These are phyloP conservation scores for Gossypium herbaceum DNA, from an alignment of 345 rosid species.

Conservation along the genomic window DNA sequence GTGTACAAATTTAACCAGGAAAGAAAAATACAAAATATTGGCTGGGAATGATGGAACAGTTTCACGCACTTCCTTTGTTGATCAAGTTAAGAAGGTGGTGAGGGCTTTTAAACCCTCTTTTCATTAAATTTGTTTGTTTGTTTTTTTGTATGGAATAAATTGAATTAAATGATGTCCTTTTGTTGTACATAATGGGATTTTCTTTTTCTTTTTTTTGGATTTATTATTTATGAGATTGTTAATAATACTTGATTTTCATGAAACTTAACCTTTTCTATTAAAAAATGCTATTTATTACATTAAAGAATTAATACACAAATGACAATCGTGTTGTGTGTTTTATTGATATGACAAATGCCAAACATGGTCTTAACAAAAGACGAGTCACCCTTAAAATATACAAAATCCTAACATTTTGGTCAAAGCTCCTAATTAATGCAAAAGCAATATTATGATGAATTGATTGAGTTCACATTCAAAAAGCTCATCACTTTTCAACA, in stretches of 20 bases:
- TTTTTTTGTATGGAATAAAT: not conserved
- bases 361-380: not conserved
- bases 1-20: conserved; percentile 87
- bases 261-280: no score
- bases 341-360: no score
- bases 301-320: no score
- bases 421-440: no score
- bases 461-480: not conserved
- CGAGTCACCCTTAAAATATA: not conserved
- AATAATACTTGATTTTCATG: not conserved
- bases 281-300: no score
- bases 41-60: conserved; percentile 89
- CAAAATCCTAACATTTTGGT: no score
- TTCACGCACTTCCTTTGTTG: conserved; percentile 44
- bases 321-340: no score
- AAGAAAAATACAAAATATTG: conserved; percentile 72
- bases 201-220: not conserved
- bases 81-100: conserved; percentile 51
- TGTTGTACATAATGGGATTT: conserved; percentile 7
- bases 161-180: not conserved
- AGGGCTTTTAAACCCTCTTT: conserved; percentile 56
- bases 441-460: no score
- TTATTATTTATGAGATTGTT: conserved; percentile 9
- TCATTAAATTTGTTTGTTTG: conserved; percentile 17
- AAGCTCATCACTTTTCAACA: not conserved